Evolutionary conservation across 345 rosid species (phyloP).

Genomic region (Noccaea bulbosa): DNA sequence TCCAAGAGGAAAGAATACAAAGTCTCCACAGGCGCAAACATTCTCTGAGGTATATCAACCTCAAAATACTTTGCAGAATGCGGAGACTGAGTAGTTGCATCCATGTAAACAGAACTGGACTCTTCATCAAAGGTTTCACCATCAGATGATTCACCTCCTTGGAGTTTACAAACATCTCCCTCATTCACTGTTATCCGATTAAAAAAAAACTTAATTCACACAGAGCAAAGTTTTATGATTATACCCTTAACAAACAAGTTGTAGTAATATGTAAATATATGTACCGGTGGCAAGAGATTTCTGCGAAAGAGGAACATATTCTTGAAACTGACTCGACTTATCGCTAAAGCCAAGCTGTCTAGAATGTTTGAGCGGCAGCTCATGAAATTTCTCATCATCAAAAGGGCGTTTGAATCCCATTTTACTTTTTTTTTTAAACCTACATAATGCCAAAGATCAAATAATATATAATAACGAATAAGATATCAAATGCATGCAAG

Average conservation of each 20-base stretch:
- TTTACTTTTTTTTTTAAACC: conserved; percentile 40
- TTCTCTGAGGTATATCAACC: conserved; percentile 40
- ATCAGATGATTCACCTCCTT: conserved; percentile 41
- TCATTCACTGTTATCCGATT: conserved; percentile 41
- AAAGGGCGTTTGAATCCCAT: conserved; percentile 64
- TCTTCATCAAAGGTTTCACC: conserved; percentile 40
- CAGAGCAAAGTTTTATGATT: not conserved
- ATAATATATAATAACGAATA: not conserved
- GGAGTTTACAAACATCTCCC: conserved; percentile 36
- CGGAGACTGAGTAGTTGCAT: conserved; percentile 41
- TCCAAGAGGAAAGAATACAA: conserved; percentile 43
- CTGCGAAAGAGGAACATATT: conserved; percentile 38
- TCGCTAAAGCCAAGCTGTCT: conserved; percentile 47
- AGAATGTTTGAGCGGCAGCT: conserved; percentile 52
- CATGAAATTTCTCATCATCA: conserved; percentile 51
- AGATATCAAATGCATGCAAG: conserved; percentile 18
- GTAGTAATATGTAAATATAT: conserved; percentile 11
- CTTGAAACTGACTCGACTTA: conserved; percentile 42
- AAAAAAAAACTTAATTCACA: conserved; percentile 24
- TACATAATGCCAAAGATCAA: conserved; percentile 9
- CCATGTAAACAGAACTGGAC: conserved; percentile 36
- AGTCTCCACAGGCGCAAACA: conserved; percentile 44
- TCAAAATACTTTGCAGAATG: conserved; percentile 45
- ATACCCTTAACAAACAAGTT: not conserved
- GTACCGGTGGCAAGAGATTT: conserved; percentile 45